Base-by-base conservation (phyloP, 768 basidiomycete genomes). In the Agrocybe pediades region DNA sequence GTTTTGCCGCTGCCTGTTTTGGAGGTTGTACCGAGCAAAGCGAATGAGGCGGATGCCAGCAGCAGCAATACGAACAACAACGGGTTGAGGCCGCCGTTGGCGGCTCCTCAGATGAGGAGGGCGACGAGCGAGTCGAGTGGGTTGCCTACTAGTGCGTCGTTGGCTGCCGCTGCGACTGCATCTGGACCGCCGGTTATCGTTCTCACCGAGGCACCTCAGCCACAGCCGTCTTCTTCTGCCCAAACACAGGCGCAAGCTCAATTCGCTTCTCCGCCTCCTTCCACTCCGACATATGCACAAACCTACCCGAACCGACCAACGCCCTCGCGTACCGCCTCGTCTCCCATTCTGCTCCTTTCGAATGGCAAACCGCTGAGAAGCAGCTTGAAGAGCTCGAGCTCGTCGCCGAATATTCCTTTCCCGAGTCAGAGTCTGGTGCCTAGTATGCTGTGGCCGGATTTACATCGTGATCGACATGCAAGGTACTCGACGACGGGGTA, bases 331-430 rank as follows among this genome's bases (percentile, higher is more conserved):
- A 68, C 78, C 49, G 25, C 73, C 56, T 60, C 78, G 52, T 46
- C 70, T 56, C 60, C 77, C 13, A 75, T 86, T 49, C 67, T 84
- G 20, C 79, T 86, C 7, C 49, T 51, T 0, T 48, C 46, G n/a
- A 92, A 87, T 53, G 93, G 94, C 41, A 92, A 92, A 65, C 89
- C 92, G 3, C 86, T 97, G 70, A 92, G 92, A 64, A 80, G 89
- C 0, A 89, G 91, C 1, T 81, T 97, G 62, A 97, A 96, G 67
- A 72, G 71, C 5, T 81, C 79, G 27, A 74, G 74, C 7, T 82
- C 82, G 9, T 67, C 78, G 2, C 78, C 80, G 40, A 73, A 71
- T 59, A 79, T 83, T 47, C 68, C 74, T 40, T 72, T 71, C 62
- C 66, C 70, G 50, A 60, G 62, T 46, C 66, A 67, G 49, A 58